Percentiles rank a stretch among this genome's conserved stretches.
Conservation (phyloP, 192 early-diverging fungal genomes). For the Coemansia asiatica region DNA sequence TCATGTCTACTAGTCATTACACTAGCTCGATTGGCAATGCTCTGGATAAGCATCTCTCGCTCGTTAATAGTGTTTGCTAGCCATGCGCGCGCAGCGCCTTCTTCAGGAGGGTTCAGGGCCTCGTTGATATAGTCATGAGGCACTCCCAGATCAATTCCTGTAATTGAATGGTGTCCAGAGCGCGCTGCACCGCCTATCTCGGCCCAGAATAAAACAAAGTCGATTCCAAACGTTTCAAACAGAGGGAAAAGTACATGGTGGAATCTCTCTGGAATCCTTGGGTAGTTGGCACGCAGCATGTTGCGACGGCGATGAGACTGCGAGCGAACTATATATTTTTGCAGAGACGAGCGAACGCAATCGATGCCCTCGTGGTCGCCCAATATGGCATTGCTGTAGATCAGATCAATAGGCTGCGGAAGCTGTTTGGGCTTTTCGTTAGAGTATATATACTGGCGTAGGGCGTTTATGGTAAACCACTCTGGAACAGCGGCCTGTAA, state of each 20-base stretch:
- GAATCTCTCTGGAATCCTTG: slow-evolving; percentile 61
- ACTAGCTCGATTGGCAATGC: slow-evolving; percentile 21
- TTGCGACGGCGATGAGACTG: slow-evolving; percentile 72
- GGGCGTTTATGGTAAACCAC: slow-evolving; percentile 49
- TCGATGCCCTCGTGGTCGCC: slow-evolving; percentile 55
- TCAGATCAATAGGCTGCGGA: slow-evolving; percentile 28
- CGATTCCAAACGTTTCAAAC: slow-evolving; percentile 85
- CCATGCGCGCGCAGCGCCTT: slow-evolving; percentile 54
- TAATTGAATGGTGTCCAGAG: slow-evolving; percentile 86
- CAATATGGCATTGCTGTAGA: slow-evolving; percentile 51
- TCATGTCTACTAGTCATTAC: slow-evolving; percentile 17
- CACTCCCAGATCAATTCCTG: slow-evolving; percentile 85
- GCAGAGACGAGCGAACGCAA: slow-evolving; percentile 63
- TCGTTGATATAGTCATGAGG: slow-evolving; percentile 70
- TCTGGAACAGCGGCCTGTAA: slow-evolving; percentile 34
- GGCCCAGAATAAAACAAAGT: slow-evolving; percentile 83
- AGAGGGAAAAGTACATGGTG: slow-evolving; percentile 73
- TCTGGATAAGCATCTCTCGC: slow-evolving; percentile 39
- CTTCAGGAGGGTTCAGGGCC: slow-evolving; percentile 40
- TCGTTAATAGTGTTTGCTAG: slow-evolving; percentile 43
- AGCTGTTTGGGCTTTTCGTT: slow-evolving; percentile 27
- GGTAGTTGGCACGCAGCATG: slow-evolving; percentile 64
- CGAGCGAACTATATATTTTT: slow-evolving; percentile 67
- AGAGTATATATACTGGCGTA: slow-evolving; percentile 47
- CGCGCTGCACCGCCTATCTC: slow-evolving; percentile 21